Percentiles rank a stretch among this genome's conserved stretches.
Conservation (phyloP, 495 filamentous ascomycete species). For the Hypomontagnella submonticulosa region DNA sequence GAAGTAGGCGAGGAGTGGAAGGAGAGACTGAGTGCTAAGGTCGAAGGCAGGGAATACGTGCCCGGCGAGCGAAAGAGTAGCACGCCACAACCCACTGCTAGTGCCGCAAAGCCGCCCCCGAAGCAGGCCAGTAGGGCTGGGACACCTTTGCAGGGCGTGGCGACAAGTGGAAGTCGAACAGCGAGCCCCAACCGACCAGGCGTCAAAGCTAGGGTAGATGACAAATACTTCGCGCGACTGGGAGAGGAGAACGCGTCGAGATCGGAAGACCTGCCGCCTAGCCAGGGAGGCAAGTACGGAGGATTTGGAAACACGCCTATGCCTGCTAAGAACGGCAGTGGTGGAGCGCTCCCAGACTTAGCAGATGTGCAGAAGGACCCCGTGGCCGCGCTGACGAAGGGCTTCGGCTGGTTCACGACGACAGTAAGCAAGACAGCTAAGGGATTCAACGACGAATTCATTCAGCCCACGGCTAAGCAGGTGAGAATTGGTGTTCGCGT, state of each 20-base stretch:
- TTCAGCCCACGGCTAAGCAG: constrained; percentile 90
- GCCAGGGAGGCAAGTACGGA: constrained; percentile 88
- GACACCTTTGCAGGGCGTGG: constrained; percentile 68
- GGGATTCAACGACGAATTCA: constrained; percentile 85
- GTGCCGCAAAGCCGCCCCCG: constrained; percentile 49
- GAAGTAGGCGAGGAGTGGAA: constrained; percentile 96
- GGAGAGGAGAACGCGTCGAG: constrained; percentile 83
- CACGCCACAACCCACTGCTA: constrained; percentile 52
- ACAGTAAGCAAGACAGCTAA: constrained; percentile 89
- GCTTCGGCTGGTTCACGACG: constrained; percentile 91
- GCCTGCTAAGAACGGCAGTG: constrained; percentile 53
- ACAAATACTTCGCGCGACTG: constrained; percentile 88
- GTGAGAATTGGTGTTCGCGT: constrained; percentile 56
- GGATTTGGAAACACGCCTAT: constrained; percentile 85
- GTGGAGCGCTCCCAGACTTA: constrained; percentile 65
- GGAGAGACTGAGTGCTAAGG: constrained; percentile 84
- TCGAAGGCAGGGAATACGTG: constrained; percentile 85
- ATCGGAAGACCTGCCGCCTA: constrained; percentile 78
- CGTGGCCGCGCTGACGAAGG: constrained; percentile 85
- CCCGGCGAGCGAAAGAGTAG: constrained; percentile 63
- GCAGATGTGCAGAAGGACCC: constrained; percentile 93
- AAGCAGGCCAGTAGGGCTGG: constrained; percentile 46
- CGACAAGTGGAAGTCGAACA: constrained; percentile 77
- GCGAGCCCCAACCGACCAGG: constrained; percentile 63
- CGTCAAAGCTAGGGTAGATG: constrained; percentile 70